Percentiles rank a stretch among this genome's conserved stretches.
These are phyloP conservation scores for Gracilaria gracilis DNA, from an alignment of 23 red algal species.

Conservation along the genomic window DNA sequence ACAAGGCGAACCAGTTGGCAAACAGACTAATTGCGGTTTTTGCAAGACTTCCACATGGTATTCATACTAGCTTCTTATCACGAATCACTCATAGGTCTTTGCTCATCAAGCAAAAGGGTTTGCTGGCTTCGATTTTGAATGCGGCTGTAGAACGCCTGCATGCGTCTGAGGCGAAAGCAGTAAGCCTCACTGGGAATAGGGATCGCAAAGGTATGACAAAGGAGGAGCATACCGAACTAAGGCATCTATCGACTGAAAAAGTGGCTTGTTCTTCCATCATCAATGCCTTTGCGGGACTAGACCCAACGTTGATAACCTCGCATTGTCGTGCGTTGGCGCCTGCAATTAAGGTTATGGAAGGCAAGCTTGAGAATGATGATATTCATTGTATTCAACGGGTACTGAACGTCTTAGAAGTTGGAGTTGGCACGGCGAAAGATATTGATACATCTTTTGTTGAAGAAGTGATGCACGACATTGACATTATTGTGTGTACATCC, in stretches of 20 bases:
- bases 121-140: conserved; percentile 45
- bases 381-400: conserved; percentile 35
- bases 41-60: conserved; percentile 27
- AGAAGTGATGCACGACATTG: conserved; percentile 67
- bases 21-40: conserved; percentile 40
- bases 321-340: conserved; percentile 59
- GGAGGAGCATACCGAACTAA: background rate
- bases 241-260: conserved; percentile 20
- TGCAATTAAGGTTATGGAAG: conserved; percentile 39
- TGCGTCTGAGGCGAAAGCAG: conserved; percentile 55
- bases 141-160: conserved; percentile 53
- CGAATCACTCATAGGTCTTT: conserved; percentile 52
- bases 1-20: conserved; percentile 36
- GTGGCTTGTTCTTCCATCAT: conserved; percentile 61
- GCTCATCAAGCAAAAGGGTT: conserved; percentile 28
- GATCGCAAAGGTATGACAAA: background rate
- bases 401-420: conserved; percentile 60
- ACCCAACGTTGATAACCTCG: conserved; percentile 25
- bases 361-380: conserved; percentile 14
- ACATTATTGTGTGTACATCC: conserved; percentile 62
- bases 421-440: conserved; percentile 8
- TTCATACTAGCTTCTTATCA: conserved; percentile 36
- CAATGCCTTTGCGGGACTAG: conserved; percentile 39
- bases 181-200: background rate
- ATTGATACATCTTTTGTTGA: conserved; percentile 35